phyloP scores from a whole-genome alignment of 169 alveolate species.

The Toxoplasma gondii region DNA sequence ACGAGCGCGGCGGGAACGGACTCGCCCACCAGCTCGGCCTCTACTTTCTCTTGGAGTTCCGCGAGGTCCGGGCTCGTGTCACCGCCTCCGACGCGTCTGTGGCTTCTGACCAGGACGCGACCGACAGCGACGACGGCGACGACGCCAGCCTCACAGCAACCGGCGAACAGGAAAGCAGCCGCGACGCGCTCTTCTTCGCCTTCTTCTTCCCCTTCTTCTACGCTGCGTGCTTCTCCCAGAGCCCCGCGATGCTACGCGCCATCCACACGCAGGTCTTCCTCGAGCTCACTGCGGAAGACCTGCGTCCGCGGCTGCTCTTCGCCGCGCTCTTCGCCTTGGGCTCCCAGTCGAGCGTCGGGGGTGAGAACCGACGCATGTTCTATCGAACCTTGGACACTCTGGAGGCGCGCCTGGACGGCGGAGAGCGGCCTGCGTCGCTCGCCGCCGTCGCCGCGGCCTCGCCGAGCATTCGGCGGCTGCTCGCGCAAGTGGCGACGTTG shows the following conservation, averaged over 20 bases:
- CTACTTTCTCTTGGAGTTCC: constrained; percentile 16
- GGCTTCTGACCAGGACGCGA: neutral
- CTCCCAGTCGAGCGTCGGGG: neutral
- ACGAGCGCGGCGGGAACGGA: neutral
- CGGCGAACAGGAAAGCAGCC: too few relatives aligned
- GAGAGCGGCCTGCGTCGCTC: neutral
- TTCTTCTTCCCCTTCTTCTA: constrained; percentile 28
- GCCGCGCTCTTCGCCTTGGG: neutral
- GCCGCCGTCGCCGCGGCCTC: neutral
- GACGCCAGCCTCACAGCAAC: neutral
- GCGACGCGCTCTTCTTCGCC: neutral
- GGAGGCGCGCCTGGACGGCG: neutral
- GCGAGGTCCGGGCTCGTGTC: neutral
- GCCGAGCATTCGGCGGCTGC: neutral
- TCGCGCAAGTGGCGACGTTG: neutral
- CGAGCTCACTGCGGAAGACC: neutral
- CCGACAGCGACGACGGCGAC: neutral
- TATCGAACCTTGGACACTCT: neutral
- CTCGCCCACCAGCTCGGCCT: neutral
- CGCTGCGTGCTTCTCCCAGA: neutral
- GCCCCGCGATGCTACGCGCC: neutral
- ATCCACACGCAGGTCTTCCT: constrained; percentile 11
- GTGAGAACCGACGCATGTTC: constrained; percentile 6
- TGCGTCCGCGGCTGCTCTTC: neutral
- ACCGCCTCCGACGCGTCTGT: neutral